A percentile compares a stretch with the other conserved stretches of the same genome.
Conservation (phyloP, 768 basidiomycete species). For the Vararia minispora region DNA sequence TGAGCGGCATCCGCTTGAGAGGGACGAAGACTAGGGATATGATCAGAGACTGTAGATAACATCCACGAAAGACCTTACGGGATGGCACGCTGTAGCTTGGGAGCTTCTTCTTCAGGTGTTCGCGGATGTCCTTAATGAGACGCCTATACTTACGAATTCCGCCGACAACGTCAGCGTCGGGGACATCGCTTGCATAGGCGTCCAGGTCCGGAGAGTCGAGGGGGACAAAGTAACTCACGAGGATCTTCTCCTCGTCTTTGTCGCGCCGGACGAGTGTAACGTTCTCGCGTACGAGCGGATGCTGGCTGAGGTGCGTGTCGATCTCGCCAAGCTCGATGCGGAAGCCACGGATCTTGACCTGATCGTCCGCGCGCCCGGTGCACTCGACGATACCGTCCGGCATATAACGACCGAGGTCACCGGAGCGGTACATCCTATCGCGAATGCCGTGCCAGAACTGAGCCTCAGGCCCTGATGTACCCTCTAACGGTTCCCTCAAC, state of each 20-base stretch:
- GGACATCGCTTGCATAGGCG: constrained; percentile 59
- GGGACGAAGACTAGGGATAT: constrained; percentile 78
- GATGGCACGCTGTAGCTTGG: constrained; percentile 92
- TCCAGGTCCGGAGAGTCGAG: constrained; percentile 55
- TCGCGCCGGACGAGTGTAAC: constrained; percentile 94
- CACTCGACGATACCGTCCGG: constrained; percentile 93
- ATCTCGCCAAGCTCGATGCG: constrained; percentile 97
- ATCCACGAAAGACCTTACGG: constrained; percentile 35
- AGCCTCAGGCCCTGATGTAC: constrained; percentile 57
- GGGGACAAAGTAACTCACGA: constrained; percentile 96
- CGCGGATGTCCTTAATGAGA: constrained; percentile 88
- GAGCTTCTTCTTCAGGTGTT: constrained; percentile 92
- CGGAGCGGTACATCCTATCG: constrained; percentile 96
- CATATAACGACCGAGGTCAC: constrained; percentile 90
- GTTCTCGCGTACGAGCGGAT: constrained; percentile 92
- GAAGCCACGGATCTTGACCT: constrained; percentile 99
- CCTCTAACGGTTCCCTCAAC: constrained; percentile 37
- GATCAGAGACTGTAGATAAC: constrained; percentile 4
- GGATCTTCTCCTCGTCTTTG: constrained; percentile 98
- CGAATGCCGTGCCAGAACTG: constrained; percentile 89
- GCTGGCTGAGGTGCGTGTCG: constrained; percentile 89
- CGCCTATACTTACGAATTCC: constrained; percentile 80
- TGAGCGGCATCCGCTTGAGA: constrained; percentile 89
- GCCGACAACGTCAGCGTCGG: constrained; percentile 45
- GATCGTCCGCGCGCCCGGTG: constrained; percentile 94